Evolutionary conservation across 2,329 filamentous ascomycete species (phyloP).

Genomic region (Ceratocystis variospora): DNA sequence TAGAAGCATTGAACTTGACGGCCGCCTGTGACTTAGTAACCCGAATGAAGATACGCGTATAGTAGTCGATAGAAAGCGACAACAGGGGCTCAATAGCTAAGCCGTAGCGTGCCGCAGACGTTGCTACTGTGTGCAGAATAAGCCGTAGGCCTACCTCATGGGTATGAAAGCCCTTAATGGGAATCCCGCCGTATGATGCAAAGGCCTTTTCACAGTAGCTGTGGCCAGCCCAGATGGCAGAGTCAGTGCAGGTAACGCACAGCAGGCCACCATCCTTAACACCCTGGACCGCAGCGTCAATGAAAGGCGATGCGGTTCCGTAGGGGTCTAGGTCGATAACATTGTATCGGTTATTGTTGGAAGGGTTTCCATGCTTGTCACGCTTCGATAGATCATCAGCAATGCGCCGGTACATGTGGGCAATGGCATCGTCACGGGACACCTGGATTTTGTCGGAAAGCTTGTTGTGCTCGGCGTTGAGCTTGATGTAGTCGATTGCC

Average conservation of each 20-base stretch:
- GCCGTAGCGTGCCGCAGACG: slow-evolving; percentile 71
- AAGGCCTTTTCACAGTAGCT: slow-evolving; percentile 92
- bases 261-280: slow-evolving; percentile 72
- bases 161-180: slow-evolving; percentile 69
- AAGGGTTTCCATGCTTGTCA: slow-evolving; percentile 29
- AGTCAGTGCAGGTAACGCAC: slow-evolving; percentile 93
- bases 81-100: slow-evolving; percentile 80
- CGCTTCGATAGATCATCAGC: slow-evolving; percentile 37
- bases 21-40: slow-evolving; percentile 66
- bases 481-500: slow-evolving; percentile 65
- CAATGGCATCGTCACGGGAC: slow-evolving; percentile 68
- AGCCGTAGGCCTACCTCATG: slow-evolving; percentile 84
- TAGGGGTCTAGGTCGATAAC: slow-evolving; percentile 96
- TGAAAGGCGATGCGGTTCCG: slow-evolving; percentile 80
- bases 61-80: slow-evolving; percentile 92
- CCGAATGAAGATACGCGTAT: slow-evolving; percentile 75
- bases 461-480: slow-evolving; percentile 74
- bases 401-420: slow-evolving; percentile 73
- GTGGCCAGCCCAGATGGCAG: slow-evolving; percentile 84
- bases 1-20: slow-evolving; percentile 81
- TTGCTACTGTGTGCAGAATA: slow-evolving; percentile 69
- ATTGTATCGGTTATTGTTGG: slow-evolving; percentile 52
- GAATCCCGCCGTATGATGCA: slow-evolving; percentile 81
- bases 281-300: slow-evolving; percentile 79
- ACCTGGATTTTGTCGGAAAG: slow-evolving; percentile 57